These are phyloP conservation scores for Aureobasidium pullulans DNA, from an alignment of 2,329 filamentous ascomycete species.

Conservation along the genomic window DNA sequence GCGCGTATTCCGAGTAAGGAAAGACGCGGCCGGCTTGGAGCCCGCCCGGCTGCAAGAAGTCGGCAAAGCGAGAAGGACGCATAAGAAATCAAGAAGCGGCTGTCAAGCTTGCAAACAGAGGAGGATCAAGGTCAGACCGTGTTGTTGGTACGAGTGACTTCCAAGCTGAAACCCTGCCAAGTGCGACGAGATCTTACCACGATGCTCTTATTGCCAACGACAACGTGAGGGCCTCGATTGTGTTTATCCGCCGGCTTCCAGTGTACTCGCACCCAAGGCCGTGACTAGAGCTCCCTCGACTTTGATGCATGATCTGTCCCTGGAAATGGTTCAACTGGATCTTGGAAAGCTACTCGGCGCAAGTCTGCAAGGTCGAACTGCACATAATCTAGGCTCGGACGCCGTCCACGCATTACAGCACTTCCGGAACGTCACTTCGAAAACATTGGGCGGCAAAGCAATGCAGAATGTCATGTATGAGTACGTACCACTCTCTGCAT, in stretches of 20 bases:
- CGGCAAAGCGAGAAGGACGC: too few relatives aligned
- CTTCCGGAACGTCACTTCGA: slow-evolving; percentile 17
- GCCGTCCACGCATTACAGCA: slow-evolving; percentile 17
- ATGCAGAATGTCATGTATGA: slow-evolving; percentile 16
- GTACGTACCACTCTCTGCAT: slow-evolving; percentile 15
- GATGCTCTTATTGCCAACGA: slow-evolving; percentile 16
- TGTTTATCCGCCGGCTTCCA: background rate
- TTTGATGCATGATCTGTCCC: slow-evolving; percentile 14
- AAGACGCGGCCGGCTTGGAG: too few relatives aligned
- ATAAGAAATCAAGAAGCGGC: slow-evolving; percentile 14
- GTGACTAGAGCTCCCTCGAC: slow-evolving; percentile 5
- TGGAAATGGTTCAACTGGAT: slow-evolving; percentile 12
- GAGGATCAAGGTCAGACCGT: slow-evolving; percentile 10
- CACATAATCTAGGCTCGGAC: background rate
- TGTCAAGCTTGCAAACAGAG: slow-evolving; percentile 17
- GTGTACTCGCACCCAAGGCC: background rate
- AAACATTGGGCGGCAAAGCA: slow-evolving; percentile 15
- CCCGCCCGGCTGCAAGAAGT: too few relatives aligned
- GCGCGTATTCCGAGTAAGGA: too few relatives aligned
- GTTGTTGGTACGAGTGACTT: background rate
- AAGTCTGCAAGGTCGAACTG: too few relatives aligned
- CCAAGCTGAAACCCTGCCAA: background rate
- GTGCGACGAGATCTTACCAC: background rate
- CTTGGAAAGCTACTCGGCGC: slow-evolving; percentile 10
- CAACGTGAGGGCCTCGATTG: slow-evolving; percentile 14